These are phyloP conservation scores for Diplosphaera chodatii DNA, from an alignment of 139 green algal genomes.

Conservation along the genomic window DNA sequence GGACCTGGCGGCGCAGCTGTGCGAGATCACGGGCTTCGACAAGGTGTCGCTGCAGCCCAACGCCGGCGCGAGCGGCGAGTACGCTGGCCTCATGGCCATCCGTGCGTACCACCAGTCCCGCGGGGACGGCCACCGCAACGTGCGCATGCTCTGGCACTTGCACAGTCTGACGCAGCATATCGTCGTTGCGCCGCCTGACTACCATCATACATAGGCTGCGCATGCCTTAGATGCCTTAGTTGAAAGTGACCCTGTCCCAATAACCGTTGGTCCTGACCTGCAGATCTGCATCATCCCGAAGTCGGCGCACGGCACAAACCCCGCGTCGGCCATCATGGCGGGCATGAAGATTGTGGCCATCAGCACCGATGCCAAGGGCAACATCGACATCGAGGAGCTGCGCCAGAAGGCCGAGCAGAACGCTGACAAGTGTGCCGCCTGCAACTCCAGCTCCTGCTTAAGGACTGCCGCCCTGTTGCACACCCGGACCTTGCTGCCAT, in stretches of 20 bases:
- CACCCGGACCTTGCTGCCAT: no score
- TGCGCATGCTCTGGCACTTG: no score
- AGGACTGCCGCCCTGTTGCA: no score
- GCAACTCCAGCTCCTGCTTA: no score
- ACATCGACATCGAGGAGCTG: slow-evolving; percentile 92
- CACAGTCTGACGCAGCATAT: no score
- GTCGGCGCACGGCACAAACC: slow-evolving; percentile 97
- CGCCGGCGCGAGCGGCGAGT: slow-evolving; percentile 91
- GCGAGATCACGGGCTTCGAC: slow-evolving; percentile 96
- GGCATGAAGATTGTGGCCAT: slow-evolving; percentile 95
- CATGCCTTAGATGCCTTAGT: neutral
- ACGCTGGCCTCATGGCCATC: slow-evolving; percentile 98
- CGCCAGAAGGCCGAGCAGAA: slow-evolving; percentile 77
- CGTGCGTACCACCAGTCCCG: slow-evolving; percentile 85
- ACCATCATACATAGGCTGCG: no score
- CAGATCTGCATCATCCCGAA: slow-evolving; percentile 97
- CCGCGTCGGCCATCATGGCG: slow-evolving; percentile 91
- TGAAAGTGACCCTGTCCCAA: no score
- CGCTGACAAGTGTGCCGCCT: slow-evolving; percentile 60
- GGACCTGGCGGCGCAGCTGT: slow-evolving; percentile 87
- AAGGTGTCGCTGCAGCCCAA: slow-evolving; percentile 97
- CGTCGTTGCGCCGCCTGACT: no score
- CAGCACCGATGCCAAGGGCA: slow-evolving; percentile 75
- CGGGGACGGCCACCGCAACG: slow-evolving; percentile 80
- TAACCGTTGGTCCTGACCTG: no score